Evolutionary conservation across 1,284 basidiomycete genomes (phyloP), one percentile per base, ranked within the genome.

Genomic region (Ganoderma meredithae): DNA sequence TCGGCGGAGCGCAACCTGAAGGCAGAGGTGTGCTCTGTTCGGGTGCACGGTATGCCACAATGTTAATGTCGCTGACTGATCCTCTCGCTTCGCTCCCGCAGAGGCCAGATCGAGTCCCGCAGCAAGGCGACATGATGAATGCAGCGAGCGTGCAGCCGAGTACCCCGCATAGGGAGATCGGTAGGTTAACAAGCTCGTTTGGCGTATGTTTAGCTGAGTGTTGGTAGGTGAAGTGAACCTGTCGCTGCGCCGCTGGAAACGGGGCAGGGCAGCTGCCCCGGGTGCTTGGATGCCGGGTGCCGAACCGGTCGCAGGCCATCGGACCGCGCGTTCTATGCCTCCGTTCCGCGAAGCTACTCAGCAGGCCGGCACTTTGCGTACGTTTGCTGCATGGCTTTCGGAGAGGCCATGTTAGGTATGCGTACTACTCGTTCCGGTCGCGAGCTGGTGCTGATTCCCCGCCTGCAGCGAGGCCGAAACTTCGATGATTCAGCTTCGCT

Each of bases 151-250:
- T 39, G 33, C 36, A 39, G 55, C 55, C 33, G 36, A 39, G 33
- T 58, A 39, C 55, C 55, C 55, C n/a, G 36, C 55, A 58, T 33
- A 22, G 55, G 55, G n/a, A 58, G 55, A 58, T 39, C 36, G 55
- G 17, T 58, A 58, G 33, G 55, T 39, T 36, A 39, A 39, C 55
- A 36, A 58, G 33, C 55, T 39, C 55, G 31, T 36, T 13, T 58
- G 55, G 55, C 33, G 19, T 58, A 58, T 55, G 12, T 33, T 55
- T 55, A 55, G 15, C 52, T 55, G 52, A 55, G 33, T 27, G 52
- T 31, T 31, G 27, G 52, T 33, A 27, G 27, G 52, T 55, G 31
- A 55, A 55, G 31, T 31, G 52, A 55, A 33, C 27, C 52, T 27
- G 52, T 55, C 27, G 52, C 52, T 27, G 15, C 31, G 52, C 52